Evolutionary conservation across 2,329 filamentous ascomycete genomes (phyloP).

Genomic region (Fragosphaeria purpurea): DNA sequence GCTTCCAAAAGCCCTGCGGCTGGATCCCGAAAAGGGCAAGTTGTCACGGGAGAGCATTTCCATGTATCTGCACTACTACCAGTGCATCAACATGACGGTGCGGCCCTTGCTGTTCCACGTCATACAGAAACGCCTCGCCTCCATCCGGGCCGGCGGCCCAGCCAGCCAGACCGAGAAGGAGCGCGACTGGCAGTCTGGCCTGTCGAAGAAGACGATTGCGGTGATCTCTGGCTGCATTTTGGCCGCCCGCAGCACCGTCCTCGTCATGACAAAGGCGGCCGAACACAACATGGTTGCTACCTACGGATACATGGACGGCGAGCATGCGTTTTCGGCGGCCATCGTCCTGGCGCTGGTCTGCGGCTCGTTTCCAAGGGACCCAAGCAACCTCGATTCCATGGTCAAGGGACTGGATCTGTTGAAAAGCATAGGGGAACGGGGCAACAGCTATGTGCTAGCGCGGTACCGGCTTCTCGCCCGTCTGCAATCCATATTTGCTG

Average conservation of each 20-base stretch:
- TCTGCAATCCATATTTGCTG: constrained; percentile 6
- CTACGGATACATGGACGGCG: constrained; percentile 47
- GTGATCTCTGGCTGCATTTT: constrained; percentile 44
- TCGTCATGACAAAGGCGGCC: constrained; percentile 37
- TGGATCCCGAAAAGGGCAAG: constrained; percentile 35
- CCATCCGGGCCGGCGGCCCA: constrained; percentile 15
- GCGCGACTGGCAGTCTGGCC: constrained; percentile 34
- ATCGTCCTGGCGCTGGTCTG: constrained; percentile 46
- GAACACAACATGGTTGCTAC: constrained; percentile 42
- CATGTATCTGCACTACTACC: constrained; percentile 44
- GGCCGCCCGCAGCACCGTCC: constrained; percentile 37
- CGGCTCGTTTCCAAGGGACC: constrained; percentile 37
- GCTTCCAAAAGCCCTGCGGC: constrained; percentile 35
- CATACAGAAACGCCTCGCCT: constrained; percentile 35
- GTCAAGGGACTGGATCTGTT: constrained; percentile 37
- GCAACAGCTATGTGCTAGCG: constrained; percentile 37
- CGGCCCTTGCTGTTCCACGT: constrained; percentile 44
- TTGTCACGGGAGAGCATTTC: constrained; percentile 23
- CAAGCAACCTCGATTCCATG: constrained; percentile 29
- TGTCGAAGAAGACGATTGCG: constrained; percentile 36
- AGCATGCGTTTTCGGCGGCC: constrained; percentile 44
- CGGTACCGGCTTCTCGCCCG: constrained; percentile 22
- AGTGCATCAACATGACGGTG: constrained; percentile 48
- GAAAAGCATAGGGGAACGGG: constrained; percentile 39
- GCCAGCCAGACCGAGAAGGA: constrained; percentile 15